A percentile compares a stretch with the other conserved stretches of the same genome.
Conservation (phyloP, 202 grass and related monocot genomes). For the Hordeum pubiflorum region DNA sequence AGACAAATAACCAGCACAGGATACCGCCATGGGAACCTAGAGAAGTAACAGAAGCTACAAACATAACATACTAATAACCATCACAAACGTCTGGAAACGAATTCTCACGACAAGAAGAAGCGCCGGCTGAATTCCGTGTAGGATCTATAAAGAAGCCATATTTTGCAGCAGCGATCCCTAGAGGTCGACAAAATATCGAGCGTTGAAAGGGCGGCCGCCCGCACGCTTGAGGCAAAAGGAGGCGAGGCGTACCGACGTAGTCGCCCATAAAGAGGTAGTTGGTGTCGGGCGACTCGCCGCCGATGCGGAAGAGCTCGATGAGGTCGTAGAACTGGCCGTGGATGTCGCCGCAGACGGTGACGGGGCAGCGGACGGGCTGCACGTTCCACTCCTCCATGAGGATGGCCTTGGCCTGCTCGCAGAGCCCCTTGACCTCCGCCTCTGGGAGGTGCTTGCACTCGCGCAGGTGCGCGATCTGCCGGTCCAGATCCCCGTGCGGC, state of each 20-base stretch:
- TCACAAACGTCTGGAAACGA: not conserved
- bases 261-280: conserved; percentile 98
- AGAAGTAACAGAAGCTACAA: not conserved
- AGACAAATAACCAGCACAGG: not conserved
- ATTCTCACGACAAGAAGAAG: not conserved
- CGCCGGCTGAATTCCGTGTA: not conserved
- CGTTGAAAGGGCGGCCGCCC: not conserved
- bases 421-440: conserved; percentile 62
- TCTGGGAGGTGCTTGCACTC: conserved; percentile 70
- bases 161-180: not conserved
- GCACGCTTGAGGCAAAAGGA: not conserved
- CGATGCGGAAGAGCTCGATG: conserved; percentile 91
- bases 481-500: conserved; percentile 83
- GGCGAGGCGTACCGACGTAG: conserved; percentile 57
- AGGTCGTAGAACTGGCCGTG: conserved; percentile 96
- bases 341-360: conserved; percentile 89
- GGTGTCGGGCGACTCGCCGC: conserved; percentile 78
- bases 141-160: not conserved
- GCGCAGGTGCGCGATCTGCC: conserved; percentile 88
- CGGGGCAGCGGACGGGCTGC: conserved; percentile 86
- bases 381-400: conserved; percentile 97
- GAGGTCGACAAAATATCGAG: conserved; percentile 15
- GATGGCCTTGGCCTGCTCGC: conserved; percentile 92
- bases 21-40: not conserved
- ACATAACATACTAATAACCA: not conserved